These are phyloP conservation scores for Geotrichum citri-aurantii DNA, from an alignment of 1,139 yeast species.

Conservation along the genomic window DNA sequence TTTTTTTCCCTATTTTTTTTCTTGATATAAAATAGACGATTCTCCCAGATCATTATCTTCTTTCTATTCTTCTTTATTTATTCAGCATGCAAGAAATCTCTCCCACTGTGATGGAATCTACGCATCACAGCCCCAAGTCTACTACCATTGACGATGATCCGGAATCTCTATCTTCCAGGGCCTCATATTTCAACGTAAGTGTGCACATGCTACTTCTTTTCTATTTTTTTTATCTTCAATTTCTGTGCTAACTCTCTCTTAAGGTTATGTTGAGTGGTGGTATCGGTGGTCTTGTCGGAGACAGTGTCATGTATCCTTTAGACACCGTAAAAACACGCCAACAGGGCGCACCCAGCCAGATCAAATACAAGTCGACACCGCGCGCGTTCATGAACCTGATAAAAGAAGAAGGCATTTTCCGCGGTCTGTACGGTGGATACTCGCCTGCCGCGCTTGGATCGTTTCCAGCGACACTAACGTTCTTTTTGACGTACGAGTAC, in stretches of 20 bases:
- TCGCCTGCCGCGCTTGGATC: slow-evolving; percentile 81
- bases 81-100: slow-evolving; percentile 4
- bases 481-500: slow-evolving; percentile 83
- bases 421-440: slow-evolving; percentile 91
- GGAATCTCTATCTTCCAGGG: slow-evolving; percentile 16
- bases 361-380: slow-evolving; percentile 57
- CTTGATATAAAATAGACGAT: no score
- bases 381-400: slow-evolving; percentile 70
- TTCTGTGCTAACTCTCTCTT: no score
- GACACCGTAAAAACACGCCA: slow-evolving; percentile 97
- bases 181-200: slow-evolving; percentile 17
- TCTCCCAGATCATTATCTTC: no score
- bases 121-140: neutral
- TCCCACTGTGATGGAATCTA: neutral
- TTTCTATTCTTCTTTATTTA: neutral
- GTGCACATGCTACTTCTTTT: neutral
- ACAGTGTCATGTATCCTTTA: slow-evolving; percentile 85
- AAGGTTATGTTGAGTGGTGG: slow-evolving; percentile 65
- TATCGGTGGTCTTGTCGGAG: slow-evolving; percentile 91
- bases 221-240: neutral
- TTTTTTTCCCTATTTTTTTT: no score
- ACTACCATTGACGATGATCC: slow-evolving; percentile 9
- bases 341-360: slow-evolving; percentile 74
- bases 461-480: slow-evolving; percentile 87
- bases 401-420: slow-evolving; percentile 72